Conservation (phyloP, 169 alveolate genomes). For the Pseudocohnilembus persalinus region DNA sequence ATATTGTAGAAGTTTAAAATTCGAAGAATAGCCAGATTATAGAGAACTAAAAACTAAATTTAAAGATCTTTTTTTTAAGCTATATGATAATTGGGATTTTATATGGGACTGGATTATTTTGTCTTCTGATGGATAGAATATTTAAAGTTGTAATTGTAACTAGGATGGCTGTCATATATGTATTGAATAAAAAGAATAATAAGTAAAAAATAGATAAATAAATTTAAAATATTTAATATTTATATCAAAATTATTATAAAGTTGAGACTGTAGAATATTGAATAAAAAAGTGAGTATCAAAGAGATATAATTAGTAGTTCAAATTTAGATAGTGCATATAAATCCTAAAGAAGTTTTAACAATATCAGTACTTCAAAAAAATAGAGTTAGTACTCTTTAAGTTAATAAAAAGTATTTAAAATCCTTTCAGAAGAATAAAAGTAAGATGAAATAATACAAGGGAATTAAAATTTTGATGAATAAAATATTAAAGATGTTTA, state of each 20-base stretch:
- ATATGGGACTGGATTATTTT: conserved; percentile 29
- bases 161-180: background rate
- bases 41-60: conserved; percentile 93
- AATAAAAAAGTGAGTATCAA: background rate
- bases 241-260: too few species aligned
- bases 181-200: background rate
- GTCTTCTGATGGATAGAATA: background rate
- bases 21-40: conserved; percentile 97
- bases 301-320: background rate
- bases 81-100: conserved; percentile 54
- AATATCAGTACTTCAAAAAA: too few species aligned
- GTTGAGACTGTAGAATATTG: background rate
- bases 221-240: too few species aligned
- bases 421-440: too few species aligned
- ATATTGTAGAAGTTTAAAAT: conserved; percentile 93
- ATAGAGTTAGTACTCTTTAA: too few species aligned
- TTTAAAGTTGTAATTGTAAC: background rate
- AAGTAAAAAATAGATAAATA: background rate
- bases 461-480: too few species aligned
- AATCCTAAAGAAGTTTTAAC: background rate
- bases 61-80: conserved; percentile 92
- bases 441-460: too few species aligned
- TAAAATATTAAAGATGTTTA: too few species aligned
- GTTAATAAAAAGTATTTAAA: too few species aligned
- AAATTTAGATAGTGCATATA: background rate